phyloP scores from a whole-genome alignment of 2,329 filamentous ascomycete species.

The Sphaerostilbella broomeana region DNA sequence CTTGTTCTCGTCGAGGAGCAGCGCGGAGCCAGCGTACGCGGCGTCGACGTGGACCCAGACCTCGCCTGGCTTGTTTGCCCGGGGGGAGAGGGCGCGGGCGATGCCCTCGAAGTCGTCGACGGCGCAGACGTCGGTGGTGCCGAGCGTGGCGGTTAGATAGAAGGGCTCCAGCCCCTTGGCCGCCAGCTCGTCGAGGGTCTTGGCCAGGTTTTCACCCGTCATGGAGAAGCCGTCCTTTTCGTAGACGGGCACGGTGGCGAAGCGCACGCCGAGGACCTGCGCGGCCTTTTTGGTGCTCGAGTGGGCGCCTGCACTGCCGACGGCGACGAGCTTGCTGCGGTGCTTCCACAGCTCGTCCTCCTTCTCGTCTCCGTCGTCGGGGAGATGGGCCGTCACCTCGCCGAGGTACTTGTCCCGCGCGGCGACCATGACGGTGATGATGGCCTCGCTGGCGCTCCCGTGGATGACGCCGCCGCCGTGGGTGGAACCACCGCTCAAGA shows the following conservation, averaged over 20 bases:
- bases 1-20: constrained; percentile 76
- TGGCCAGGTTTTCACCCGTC: constrained; percentile 55
- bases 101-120: constrained; percentile 75
- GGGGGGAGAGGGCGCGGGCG: constrained; percentile 38
- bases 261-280: constrained; percentile 78
- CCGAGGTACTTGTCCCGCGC: constrained; percentile 74
- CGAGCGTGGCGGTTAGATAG: constrained; percentile 76
- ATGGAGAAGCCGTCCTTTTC: constrained; percentile 62
- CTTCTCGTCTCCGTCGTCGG: constrained; percentile 52
- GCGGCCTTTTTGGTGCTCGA: constrained; percentile 83
- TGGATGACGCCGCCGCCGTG: constrained; percentile 88
- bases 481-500: constrained; percentile 63
- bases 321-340: constrained; percentile 57
- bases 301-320: constrained; percentile 75
- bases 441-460: constrained; percentile 80
- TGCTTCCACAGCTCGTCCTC: constrained; percentile 60
- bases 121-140: constrained; percentile 83
- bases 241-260: constrained; percentile 58
- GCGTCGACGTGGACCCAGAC: constrained; percentile 94
- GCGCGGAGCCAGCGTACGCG: constrained; percentile 81
- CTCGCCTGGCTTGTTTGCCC: constrained; percentile 33
- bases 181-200: constrained; percentile 58
- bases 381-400: constrained; percentile 46
- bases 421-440: constrained; percentile 80
- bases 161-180: constrained; percentile 72